These are phyloP conservation scores for Penicillium decumbens DNA, from an alignment of 2,329 filamentous ascomycete genomes.

Conservation along the genomic window DNA sequence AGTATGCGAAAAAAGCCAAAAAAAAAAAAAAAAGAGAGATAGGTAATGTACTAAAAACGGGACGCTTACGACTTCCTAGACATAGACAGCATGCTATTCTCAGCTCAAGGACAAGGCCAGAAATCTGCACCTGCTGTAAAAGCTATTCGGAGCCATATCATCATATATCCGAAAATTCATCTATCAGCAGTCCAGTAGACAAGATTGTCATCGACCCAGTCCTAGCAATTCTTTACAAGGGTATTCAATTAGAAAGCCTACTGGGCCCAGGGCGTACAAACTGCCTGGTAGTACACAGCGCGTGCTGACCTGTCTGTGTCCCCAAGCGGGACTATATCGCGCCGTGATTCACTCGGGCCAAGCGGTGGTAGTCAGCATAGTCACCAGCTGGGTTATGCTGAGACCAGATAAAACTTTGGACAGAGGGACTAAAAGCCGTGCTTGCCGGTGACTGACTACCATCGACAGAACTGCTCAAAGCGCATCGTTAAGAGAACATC, in stretches of 20 bases:
- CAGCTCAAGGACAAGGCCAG: background rate
- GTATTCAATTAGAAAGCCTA: background rate
- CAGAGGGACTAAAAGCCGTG: background rate
- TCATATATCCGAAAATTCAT: background rate
- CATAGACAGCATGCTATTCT: background rate
- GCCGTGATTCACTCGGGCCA: background rate
- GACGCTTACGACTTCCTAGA: background rate
- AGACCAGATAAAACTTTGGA: too few relatives aligned
- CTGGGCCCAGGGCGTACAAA: background rate
- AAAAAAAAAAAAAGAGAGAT: too few relatives aligned
- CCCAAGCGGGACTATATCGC: background rate
- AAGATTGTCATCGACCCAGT: background rate
- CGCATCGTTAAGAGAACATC: background rate
- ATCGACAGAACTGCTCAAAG: background rate
- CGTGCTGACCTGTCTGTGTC: background rate
- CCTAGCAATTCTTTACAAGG: background rate
- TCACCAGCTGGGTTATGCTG: background rate
- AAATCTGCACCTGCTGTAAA: background rate
- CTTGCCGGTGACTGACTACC: background rate
- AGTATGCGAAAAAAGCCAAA: too few relatives aligned
- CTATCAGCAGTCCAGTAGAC: background rate
- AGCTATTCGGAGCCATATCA: background rate
- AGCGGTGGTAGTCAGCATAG: conserved; percentile 14
- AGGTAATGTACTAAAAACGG: background rate
- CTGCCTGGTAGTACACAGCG: background rate